A percentile compares a stretch with the other conserved stretches of the same genome.
phyloP scores from a whole-genome alignment of 176 grass and related monocot species.

The Musa troglodytarum region DNA sequence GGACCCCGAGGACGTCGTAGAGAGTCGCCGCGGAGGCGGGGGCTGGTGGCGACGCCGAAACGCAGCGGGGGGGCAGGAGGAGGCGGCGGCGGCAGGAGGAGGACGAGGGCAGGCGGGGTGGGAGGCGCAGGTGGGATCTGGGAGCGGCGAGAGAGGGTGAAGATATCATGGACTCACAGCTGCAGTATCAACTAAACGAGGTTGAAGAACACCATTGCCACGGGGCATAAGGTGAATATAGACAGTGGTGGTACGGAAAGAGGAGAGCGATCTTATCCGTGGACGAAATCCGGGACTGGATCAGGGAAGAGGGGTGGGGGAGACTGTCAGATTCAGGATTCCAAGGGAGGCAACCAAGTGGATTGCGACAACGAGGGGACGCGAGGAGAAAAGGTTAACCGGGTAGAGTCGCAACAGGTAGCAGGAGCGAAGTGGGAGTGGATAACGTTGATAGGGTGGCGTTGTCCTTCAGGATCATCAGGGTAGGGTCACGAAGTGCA shows the following conservation, averaged over 20 bases:
- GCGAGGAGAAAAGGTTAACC: neutral
- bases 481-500: too few relatives aligned
- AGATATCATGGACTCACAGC: neutral
- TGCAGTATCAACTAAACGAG: neutral
- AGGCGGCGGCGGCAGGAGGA: neutral
- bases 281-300: too few relatives aligned
- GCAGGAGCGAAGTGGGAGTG: neutral
- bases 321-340: too few relatives aligned
- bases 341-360: neutral
- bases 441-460: neutral
- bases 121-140: neutral
- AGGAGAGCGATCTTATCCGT: too few relatives aligned
- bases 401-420: too few relatives aligned
- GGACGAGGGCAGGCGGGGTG: neutral
- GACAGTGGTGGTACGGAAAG: too few relatives aligned
- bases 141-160: neutral
- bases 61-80: neutral
- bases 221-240: too few relatives aligned
- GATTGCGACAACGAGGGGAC: neutral
- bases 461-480: neutral
- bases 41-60: neutral
- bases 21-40: neutral
- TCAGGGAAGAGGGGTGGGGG: too few relatives aligned
- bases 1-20: conserved; percentile 17
- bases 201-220: too few relatives aligned